These are phyloP conservation scores for Fomitopsis betulina DNA, from an alignment of 1,284 basidiomycete species.

Conservation along the genomic window DNA sequence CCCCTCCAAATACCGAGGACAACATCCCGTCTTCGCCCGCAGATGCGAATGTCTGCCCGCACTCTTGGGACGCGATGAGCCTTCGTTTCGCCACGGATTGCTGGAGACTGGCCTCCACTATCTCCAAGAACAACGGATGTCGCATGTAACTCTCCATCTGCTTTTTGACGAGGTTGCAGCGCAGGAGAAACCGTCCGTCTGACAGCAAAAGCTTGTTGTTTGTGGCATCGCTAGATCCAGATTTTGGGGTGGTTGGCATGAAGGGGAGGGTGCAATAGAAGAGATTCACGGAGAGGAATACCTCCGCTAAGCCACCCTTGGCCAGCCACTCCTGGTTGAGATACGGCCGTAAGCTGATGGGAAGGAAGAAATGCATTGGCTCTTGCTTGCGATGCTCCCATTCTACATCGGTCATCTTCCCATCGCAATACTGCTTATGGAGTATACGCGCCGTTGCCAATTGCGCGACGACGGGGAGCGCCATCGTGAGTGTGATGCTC, in stretches of 20 bases:
- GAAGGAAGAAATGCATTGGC: conserved; percentile 46
- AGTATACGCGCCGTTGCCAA: conserved; percentile 51
- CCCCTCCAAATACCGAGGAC: background rate
- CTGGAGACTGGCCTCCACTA: conserved; percentile 28
- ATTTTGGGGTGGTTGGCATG: conserved; percentile 33
- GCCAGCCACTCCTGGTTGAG: conserved; percentile 45
- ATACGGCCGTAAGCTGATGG: conserved; percentile 48
- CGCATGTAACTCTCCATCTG: conserved; percentile 31
- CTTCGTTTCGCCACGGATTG: conserved; percentile 19
- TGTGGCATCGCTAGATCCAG: conserved; percentile 31
- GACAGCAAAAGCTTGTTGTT: conserved; percentile 39
- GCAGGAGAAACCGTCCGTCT: conserved; percentile 39
- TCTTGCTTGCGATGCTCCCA: conserved; percentile 49
- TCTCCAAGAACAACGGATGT: conserved; percentile 48
- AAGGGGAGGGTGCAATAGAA: conserved; percentile 43
- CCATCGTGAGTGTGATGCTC: conserved; percentile 47
- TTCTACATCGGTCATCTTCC: conserved; percentile 43
- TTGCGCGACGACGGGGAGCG: conserved; percentile 46
- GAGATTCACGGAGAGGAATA: conserved; percentile 40
- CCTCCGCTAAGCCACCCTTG: conserved; percentile 39
- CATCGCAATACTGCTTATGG: conserved; percentile 40
- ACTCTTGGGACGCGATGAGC: conserved; percentile 12
- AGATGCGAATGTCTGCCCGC: background rate
- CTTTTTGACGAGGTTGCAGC: conserved; percentile 34
- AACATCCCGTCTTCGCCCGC: background rate